Base-by-base conservation (phyloP, 345 rosid species). In the Lepidium didymum region DNA sequence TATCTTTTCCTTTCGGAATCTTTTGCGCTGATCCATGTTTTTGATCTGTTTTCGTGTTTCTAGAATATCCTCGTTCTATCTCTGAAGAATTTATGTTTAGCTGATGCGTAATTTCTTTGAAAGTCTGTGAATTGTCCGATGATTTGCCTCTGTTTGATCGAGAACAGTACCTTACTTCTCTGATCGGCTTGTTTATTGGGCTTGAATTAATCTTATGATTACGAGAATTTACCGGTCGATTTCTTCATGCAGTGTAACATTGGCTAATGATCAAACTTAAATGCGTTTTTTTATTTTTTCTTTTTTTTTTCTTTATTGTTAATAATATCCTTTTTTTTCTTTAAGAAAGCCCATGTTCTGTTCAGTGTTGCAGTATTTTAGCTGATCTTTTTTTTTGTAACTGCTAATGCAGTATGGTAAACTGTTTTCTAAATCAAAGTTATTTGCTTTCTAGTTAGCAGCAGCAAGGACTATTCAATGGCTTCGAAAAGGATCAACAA, bases 401-500 rank as follows among this genome's bases (percentile, higher is more conserved):
- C 37, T 61, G 62, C 9, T 45, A 53, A 8, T 70, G 68, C 4
- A 43, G 10, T 53, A 1, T 71, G 50, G 38, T 4, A 6, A 35
- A 25, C 25, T 6, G 0, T 12, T 23, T 21, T 29, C 37, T 43
- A n/a, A 6, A 33, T 51, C 18, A 2, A 31, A 23, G 10, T 37
- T 11, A 8, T 16, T 18, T 64, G 42, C 31, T 23, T 18, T 64
- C 5, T 54, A 25, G 34, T 3, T 56, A 50, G 56, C n/a, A 41
- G 65, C 33, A 58, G 68, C 41, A n/a, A 58, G 72, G 45, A 42
- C 34, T 4, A 41, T 6, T 27, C 31, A 34, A 78, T 87, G 92
- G 92, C 89, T 62, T 79, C 86, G 13, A 85, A 80, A 74, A 67
- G 92, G 64, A 87, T 87, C 72, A 85, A 79, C 81, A 87, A 81